Evolutionary conservation across 2,329 filamentous ascomycete genomes (phyloP).

Genomic region (Ceratocystis colombiana): DNA sequence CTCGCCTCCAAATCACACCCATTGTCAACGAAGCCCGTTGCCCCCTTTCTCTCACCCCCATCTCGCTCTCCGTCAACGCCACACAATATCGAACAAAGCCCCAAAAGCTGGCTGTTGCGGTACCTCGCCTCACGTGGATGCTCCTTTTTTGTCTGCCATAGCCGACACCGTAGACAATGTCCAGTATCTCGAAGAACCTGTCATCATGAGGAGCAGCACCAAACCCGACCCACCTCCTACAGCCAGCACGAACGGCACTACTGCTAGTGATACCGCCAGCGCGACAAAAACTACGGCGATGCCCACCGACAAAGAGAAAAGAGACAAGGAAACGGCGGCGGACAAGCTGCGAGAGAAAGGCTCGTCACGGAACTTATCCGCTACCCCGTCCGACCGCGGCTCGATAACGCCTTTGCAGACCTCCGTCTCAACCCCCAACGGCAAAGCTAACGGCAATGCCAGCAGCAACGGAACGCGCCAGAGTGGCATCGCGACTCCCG

Average conservation of each 20-base stretch:
- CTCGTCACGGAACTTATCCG: slow-evolving; percentile 15
- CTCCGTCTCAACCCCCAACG: slow-evolving; percentile 35
- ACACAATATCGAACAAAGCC: not conserved
- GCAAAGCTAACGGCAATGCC: no score
- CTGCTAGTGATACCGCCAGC: not conserved
- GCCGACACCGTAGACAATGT: slow-evolving; percentile 12
- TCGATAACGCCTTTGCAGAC: slow-evolving; percentile 36
- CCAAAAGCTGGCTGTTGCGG: not conserved
- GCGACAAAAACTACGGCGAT: slow-evolving; percentile 9
- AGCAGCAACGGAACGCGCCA: slow-evolving; percentile 23
- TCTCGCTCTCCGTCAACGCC: not conserved
- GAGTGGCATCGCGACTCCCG: slow-evolving; percentile 28
- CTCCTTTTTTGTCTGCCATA: not conserved
- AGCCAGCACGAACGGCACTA: not conserved
- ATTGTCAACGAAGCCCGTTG: not conserved
- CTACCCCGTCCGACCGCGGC: slow-evolving; percentile 28
- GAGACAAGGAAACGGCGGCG: not conserved
- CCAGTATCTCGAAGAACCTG: slow-evolving; percentile 14
- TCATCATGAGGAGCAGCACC: slow-evolving; percentile 20
- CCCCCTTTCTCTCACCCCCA: not conserved
- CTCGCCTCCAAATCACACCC: not conserved
- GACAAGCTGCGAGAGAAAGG: slow-evolving; percentile 4
- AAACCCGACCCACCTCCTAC: slow-evolving; percentile 14
- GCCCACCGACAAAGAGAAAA: slow-evolving; percentile 1
- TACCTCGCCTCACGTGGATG: slow-evolving; percentile 3